Percentiles rank a stretch among this genome's conserved stretches.
Evolutionary conservation across 2,329 filamentous ascomycete genomes (phyloP).

Genomic region (Microascus cirrosus): DNA sequence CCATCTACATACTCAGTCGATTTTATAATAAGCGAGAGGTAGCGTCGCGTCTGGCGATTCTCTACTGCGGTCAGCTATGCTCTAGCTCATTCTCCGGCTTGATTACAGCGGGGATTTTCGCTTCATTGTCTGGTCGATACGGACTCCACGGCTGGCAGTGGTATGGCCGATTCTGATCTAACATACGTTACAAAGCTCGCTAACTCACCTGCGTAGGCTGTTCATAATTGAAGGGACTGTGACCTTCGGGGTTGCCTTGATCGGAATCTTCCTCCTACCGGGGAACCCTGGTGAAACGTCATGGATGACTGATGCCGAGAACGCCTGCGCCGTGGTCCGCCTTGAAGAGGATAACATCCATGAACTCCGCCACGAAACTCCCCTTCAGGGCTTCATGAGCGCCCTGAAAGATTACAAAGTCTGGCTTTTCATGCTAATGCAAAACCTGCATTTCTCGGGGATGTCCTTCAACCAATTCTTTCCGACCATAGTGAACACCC

Average conservation of each 20-base stretch:
- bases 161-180: constrained; percentile 10
- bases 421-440: constrained; percentile 43
- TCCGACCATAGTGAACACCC: constrained; percentile 26
- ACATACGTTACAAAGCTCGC: not conserved
- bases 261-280: constrained; percentile 20
- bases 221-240: constrained; percentile 56
- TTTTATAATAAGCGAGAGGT: constrained; percentile 57
- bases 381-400: constrained; percentile 33
- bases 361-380: constrained; percentile 13
- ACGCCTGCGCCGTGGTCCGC: constrained; percentile 28
- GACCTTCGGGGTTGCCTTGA: constrained; percentile 20
- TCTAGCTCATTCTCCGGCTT: constrained; percentile 58
- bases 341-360: constrained; percentile 26
- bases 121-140: constrained; percentile 41
- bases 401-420: constrained; percentile 36
- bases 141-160: constrained; percentile 53
- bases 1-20: constrained; percentile 22
- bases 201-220: constrained; percentile 19
- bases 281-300: constrained; percentile 34
- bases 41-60: constrained; percentile 48
- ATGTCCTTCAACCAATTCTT: constrained; percentile 19
- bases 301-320: constrained; percentile 33
- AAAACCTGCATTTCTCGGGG: constrained; percentile 35
- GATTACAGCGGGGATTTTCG: constrained; percentile 51
- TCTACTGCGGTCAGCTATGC: constrained; percentile 49